A percentile compares a stretch with the other conserved stretches of the same genome.
phyloP scores from a whole-genome alignment of 768 basidiomycete species.

The Kwoniella botswanensis region DNA sequence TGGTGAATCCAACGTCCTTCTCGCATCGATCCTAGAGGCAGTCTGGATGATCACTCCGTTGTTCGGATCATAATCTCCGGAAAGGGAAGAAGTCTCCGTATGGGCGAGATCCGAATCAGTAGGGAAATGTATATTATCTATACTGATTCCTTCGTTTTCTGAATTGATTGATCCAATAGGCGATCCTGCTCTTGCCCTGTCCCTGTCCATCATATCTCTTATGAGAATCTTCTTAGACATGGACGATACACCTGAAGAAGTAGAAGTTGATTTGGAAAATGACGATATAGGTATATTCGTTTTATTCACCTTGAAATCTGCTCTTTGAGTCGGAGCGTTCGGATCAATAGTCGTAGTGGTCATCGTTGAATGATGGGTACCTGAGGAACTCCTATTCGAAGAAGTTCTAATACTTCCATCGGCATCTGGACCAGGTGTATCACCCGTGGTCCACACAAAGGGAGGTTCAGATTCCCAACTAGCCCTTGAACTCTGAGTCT shows the following conservation, averaged over 20 bases:
- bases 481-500: conserved; percentile 28
- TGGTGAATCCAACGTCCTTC: conserved; percentile 43
- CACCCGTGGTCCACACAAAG: conserved; percentile 42
- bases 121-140: conserved; percentile 52
- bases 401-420: conserved; percentile 13
- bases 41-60: conserved; percentile 40
- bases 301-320: conserved; percentile 28
- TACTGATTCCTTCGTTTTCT: conserved; percentile 28
- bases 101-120: conserved; percentile 48
- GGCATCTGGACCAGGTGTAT: conserved; percentile 12
- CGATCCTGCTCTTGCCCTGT: conserved; percentile 3
- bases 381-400: conserved; percentile 2
- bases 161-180: conserved; percentile 13
- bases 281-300: conserved; percentile 19
- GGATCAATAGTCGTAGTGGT: conserved; percentile 4
- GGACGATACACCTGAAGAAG: conserved; percentile 1
- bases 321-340: conserved; percentile 29
- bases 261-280: conserved; percentile 19
- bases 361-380: conserved; percentile 20
- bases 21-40: conserved; percentile 41
- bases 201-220: too few relatives aligned
- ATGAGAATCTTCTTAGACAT: neutral
- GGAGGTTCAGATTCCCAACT: conserved; percentile 50
- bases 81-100: conserved; percentile 33
- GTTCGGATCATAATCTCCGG: conserved; percentile 12